phyloP scores from a whole-genome alignment of 768 basidiomycete species.

The Wakefieldia striispora region DNA sequence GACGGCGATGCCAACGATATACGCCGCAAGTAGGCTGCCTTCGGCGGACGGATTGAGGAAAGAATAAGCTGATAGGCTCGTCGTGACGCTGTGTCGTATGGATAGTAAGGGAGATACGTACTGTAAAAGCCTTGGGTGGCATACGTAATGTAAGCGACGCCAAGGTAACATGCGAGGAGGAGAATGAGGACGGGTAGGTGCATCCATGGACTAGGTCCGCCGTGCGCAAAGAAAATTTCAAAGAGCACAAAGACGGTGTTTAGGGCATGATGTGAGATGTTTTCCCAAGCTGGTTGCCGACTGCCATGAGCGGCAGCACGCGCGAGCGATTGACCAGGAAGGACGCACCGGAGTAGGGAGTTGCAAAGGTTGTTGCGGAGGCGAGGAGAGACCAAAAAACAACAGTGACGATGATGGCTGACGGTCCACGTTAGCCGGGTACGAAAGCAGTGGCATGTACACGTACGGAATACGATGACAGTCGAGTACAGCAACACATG shows the following conservation, averaged over 20 bases:
- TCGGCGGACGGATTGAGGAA: slow-evolving; percentile 58
- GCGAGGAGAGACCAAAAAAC: slow-evolving; percentile 62
- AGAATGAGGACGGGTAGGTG: slow-evolving; percentile 46
- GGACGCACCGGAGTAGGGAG: slow-evolving; percentile 39
- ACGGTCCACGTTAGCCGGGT: not conserved
- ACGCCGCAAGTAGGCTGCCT: slow-evolving; percentile 48
- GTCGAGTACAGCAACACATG: slow-evolving; percentile 55
- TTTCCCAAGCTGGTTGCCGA: slow-evolving; percentile 48
- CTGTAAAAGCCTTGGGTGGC: slow-evolving; percentile 63
- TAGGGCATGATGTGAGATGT: slow-evolving; percentile 58
- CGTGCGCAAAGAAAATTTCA: slow-evolving; percentile 57
- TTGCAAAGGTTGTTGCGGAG: slow-evolving; percentile 39
- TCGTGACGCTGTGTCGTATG: slow-evolving; percentile 1
- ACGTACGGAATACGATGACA: slow-evolving; percentile 57
- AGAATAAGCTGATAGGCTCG: slow-evolving; percentile 47
- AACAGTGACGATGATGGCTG: slow-evolving; percentile 62
- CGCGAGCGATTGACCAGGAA: not conserved
- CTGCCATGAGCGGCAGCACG: not conserved
- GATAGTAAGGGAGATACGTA: slow-evolving; percentile 31
- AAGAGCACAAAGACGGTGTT: slow-evolving; percentile 56
- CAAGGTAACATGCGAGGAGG: slow-evolving; percentile 56
- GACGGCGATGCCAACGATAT: slow-evolving; percentile 58
- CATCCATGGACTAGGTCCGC: slow-evolving; percentile 51
- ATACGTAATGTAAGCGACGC: slow-evolving; percentile 65
- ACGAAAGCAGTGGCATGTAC: not conserved